phyloP scores from a whole-genome alignment of 148 eudicot species.

The Talinum fruticosum region DNA sequence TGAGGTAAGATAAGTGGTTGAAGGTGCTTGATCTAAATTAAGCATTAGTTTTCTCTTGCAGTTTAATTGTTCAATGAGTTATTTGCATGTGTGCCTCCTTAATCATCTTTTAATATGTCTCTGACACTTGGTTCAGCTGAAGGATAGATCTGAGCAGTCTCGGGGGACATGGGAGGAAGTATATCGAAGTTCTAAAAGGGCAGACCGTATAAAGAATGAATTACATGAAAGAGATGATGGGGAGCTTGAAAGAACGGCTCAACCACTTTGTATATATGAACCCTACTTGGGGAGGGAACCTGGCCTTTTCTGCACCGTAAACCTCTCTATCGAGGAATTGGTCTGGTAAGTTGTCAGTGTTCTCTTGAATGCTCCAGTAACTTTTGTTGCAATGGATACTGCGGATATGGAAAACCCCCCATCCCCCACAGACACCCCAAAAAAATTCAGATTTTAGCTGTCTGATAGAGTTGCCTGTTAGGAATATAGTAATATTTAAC shows the following conservation, averaged over 20 bases:
- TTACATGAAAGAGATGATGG: constrained; percentile 93
- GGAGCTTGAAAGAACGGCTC: constrained; percentile 96
- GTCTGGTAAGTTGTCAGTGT: constrained; percentile 59
- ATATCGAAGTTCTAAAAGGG: constrained; percentile 69
- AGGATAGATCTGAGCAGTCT: constrained; percentile 85
- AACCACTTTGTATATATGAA: constrained; percentile 87
- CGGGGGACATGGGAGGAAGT: constrained; percentile 88
- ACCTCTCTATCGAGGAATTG: constrained; percentile 85
- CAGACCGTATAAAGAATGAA: constrained; percentile 60
- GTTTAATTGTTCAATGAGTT: neutral
- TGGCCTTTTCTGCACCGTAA: constrained; percentile 87
- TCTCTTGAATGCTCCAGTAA: too few relatives aligned
- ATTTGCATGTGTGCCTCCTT: neutral
- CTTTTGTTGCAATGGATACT: too few relatives aligned
- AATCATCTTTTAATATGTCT: constrained; percentile 4
- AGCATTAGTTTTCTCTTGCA: neutral
- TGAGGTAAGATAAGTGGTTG: constrained; percentile 42
- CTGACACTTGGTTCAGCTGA: constrained; percentile 53
- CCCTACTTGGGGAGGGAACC: constrained; percentile 78
- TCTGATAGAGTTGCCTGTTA: too few relatives aligned
- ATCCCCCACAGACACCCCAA: too few relatives aligned
- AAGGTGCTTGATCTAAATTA: neutral
- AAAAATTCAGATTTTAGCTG: too few relatives aligned
- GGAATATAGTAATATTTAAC: too few relatives aligned
- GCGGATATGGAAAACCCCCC: too few relatives aligned